Evolutionary conservation across 1,284 basidiomycete genomes (phyloP).

Genomic region (Sporisorium sorghi): DNA sequence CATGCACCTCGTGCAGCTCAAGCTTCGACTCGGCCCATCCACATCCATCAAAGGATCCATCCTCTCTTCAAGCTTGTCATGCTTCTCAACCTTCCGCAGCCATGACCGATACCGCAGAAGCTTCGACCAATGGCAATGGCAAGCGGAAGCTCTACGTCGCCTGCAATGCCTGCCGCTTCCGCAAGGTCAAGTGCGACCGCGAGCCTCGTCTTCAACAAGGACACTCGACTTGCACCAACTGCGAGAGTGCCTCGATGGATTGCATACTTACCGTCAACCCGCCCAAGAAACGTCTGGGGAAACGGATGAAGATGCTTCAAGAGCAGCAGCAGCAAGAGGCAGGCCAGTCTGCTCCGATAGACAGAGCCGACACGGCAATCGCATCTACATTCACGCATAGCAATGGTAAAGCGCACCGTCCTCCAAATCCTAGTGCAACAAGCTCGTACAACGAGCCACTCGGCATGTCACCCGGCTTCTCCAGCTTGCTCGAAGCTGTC

Average conservation of each 20-base stretch:
- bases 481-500: slow-evolving; percentile 35
- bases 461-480: slow-evolving; percentile 29
- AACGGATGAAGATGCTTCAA: slow-evolving; percentile 41
- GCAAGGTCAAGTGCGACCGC: slow-evolving; percentile 47
- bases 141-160: slow-evolving; percentile 44
- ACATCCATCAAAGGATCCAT: too few relatives aligned
- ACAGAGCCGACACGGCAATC: not conserved
- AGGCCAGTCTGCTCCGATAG: not conserved
- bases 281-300: slow-evolving; percentile 45
- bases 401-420: not conserved
- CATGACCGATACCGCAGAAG: slow-evolving; percentile 11
- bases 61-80: not conserved
- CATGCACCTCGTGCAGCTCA: not conserved
- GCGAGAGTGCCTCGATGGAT: slow-evolving; percentile 25
- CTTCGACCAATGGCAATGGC: slow-evolving; percentile 9
- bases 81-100: not conserved
- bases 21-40: not conserved
- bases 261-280: slow-evolving; percentile 39
- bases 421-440: not conserved
- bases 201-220: slow-evolving; percentile 34
- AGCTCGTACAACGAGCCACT: not conserved
- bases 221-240: slow-evolving; percentile 24
- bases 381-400: not conserved
- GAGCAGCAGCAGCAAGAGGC: slow-evolving; percentile 30
- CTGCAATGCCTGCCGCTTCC: slow-evolving; percentile 45